Evolutionary conservation across 2,329 filamentous ascomycete genomes (phyloP).

Genomic region (Capronia coronata): DNA sequence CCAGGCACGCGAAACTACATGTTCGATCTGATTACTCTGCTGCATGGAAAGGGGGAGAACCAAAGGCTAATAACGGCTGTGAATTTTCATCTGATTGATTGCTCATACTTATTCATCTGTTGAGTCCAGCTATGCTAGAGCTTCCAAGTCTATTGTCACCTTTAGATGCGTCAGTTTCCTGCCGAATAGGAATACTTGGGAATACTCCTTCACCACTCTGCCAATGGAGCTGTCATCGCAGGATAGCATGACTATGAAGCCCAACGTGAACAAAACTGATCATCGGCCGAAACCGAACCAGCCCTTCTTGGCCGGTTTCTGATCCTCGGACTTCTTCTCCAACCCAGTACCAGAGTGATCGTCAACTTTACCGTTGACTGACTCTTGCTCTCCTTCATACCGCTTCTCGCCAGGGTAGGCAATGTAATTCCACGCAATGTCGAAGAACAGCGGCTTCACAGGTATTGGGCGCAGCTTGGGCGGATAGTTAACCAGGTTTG

Average conservation of each 20-base stretch:
- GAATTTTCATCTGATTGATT: too few relatives aligned
- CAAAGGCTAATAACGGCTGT: not conserved
- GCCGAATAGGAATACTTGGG: too few relatives aligned
- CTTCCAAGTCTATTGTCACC: too few relatives aligned
- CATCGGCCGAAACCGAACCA: conserved; percentile 66
- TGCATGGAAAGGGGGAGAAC: not conserved
- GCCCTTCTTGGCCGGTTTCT: conserved; percentile 57
- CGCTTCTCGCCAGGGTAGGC: conserved; percentile 65
- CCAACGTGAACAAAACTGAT: not conserved
- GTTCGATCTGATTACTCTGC: too few relatives aligned
- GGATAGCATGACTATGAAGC: not conserved
- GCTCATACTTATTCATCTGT: too few relatives aligned
- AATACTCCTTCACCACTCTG: too few relatives aligned
- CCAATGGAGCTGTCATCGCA: too few relatives aligned
- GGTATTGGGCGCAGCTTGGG: conserved; percentile 76
- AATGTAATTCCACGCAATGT: conserved; percentile 97
- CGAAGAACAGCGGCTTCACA: conserved; percentile 91
- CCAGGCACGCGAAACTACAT: too few relatives aligned
- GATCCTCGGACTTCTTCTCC: conserved; percentile 30
- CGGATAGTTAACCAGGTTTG: conserved; percentile 78
- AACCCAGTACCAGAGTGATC: conserved; percentile 28
- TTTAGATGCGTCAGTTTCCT: too few relatives aligned
- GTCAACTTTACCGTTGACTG: conserved; percentile 30
- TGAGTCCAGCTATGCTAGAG: too few relatives aligned
- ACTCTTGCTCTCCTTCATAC: conserved; percentile 17